Evolutionary conservation across 2,329 filamentous ascomycete species (phyloP), one percentile per base, ranked within the genome.

Genomic region (Curvularia verruculosa): DNA sequence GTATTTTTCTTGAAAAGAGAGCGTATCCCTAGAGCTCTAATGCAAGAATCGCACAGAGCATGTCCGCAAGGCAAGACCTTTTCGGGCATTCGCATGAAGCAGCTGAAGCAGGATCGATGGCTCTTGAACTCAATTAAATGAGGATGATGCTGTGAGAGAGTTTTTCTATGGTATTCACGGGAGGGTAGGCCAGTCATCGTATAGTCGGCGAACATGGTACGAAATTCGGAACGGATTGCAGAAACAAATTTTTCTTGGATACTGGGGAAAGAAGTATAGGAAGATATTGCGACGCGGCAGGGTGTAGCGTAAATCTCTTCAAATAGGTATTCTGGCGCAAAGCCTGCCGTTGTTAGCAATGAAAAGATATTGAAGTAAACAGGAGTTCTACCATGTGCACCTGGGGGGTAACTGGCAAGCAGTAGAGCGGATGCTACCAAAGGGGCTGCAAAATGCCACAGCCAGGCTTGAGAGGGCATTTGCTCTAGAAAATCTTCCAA

Each of bases 371-470:
- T 8, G 45, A 23, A 19, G 18, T 19, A 19, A 18, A 8, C 12
- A 15, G 9, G 28, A 24, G 51, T 29, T 63, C 58, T 61, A 73
- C 65, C 21, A 49, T 72, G 61, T 9, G 64, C 49, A 8, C 56
- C 50, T 21, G 64, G 64, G 24, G 66, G 64, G 49, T 70, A 72
- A 28, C 58, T 64, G 6, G 66, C 56, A 3, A 74, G 54, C 28
- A 69, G 41, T 1, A 72, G 44, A 15, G 68, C 60, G 3, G 64
- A 73, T 10, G 64, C 64, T 23, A 74, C 40, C 13, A 74, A 31
- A 19, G 69, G 67, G 31, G 56, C 51, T 12, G 60, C 41, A 28
- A 71, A 48, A 49, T 67, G 58, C 59, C 53, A 68, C 5, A 68
- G 46, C 63, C 57, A 70, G 18, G 60, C 56, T 39, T 70, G 46